Conservation (phyloP, 2,329 filamentous ascomycete species). For the Zalaria obscura region DNA sequence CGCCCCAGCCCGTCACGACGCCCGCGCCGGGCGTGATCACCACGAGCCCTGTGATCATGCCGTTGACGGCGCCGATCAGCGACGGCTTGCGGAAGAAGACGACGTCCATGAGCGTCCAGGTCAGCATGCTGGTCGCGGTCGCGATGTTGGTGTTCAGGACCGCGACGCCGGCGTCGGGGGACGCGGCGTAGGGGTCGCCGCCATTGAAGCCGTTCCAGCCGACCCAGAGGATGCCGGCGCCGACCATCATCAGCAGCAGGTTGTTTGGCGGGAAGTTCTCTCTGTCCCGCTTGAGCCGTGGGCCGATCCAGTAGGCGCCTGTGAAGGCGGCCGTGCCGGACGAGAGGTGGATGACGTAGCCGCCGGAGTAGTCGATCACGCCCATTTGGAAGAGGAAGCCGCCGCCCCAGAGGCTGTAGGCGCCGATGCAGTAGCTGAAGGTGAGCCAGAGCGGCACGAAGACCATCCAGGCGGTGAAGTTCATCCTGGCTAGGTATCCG, state of each 20-base stretch:
- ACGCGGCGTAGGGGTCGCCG: slow-evolving; percentile 37
- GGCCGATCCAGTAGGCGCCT: slow-evolving; percentile 33
- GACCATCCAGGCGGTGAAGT: slow-evolving; percentile 37
- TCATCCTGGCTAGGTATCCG: slow-evolving; percentile 34
- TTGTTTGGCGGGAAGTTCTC: slow-evolving; percentile 35
- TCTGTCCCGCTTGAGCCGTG: slow-evolving; percentile 29
- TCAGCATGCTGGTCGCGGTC: slow-evolving; percentile 33
- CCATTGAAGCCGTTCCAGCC: slow-evolving; percentile 42
- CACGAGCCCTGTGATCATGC: slow-evolving; percentile 39
- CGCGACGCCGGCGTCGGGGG: slow-evolving; percentile 34
- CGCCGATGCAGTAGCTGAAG: slow-evolving; percentile 29
- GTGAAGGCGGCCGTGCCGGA: slow-evolving; percentile 37
- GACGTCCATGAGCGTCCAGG: slow-evolving; percentile 32
- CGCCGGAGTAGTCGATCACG: slow-evolving; percentile 37
- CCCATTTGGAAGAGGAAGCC: slow-evolving; percentile 32
- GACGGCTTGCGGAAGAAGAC: slow-evolving; percentile 35
- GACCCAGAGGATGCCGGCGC: slow-evolving; percentile 37
- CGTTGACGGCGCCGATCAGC: slow-evolving; percentile 35
- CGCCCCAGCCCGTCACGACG: slow-evolving; percentile 37
- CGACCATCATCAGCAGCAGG: slow-evolving; percentile 29
- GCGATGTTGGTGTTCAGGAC: slow-evolving; percentile 38
- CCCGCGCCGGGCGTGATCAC: slow-evolving; percentile 38
- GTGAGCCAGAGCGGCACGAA: slow-evolving; percentile 39
- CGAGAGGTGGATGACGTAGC: slow-evolving; percentile 39
- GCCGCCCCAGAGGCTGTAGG: slow-evolving; percentile 32